Conservation (phyloP, 2,329 filamentous ascomycete genomes). For the Hirsutella rhossiliensis region DNA sequence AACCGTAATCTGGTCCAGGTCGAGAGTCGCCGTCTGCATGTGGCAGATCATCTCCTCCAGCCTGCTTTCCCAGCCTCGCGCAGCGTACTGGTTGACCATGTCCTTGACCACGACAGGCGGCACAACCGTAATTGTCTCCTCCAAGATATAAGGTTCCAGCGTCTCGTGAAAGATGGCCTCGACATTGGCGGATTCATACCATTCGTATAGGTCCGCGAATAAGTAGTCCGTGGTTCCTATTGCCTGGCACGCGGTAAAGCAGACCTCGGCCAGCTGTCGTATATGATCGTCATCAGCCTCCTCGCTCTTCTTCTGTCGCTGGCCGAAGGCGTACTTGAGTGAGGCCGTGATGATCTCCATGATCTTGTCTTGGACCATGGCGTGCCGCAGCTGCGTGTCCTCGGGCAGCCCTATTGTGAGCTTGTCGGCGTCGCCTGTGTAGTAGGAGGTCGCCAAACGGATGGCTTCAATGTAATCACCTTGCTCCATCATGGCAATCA, state of each 20-base stretch:
- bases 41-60: constrained; percentile 93
- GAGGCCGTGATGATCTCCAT: constrained; percentile 91
- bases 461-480: constrained; percentile 95
- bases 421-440: constrained; percentile 82
- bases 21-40: constrained; percentile 80
- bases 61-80: constrained; percentile 59
- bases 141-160: constrained; percentile 78
- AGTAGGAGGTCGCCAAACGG: constrained; percentile 81
- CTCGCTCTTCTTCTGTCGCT: constrained; percentile 38
- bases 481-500: constrained; percentile 89
- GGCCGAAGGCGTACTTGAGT: constrained; percentile 74
- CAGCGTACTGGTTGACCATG: constrained; percentile 70
- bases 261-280: constrained; percentile 67
- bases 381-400: constrained; percentile 61
- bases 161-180: constrained; percentile 75
- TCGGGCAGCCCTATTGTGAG: constrained; percentile 89
- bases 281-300: constrained; percentile 46
- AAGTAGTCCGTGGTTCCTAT: constrained; percentile 73
- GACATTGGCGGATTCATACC: constrained; percentile 67
- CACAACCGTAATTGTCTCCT: constrained; percentile 59
- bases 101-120: constrained; percentile 80
- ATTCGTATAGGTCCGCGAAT: constrained; percentile 83
- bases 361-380: constrained; percentile 76
- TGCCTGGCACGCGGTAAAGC: constrained; percentile 70
- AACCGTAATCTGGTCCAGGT: constrained; percentile 83